Evolutionary conservation across 768 basidiomycete species (phyloP), one percentile per base, ranked within the genome.

Genomic region (Pholiota molesta): DNA sequence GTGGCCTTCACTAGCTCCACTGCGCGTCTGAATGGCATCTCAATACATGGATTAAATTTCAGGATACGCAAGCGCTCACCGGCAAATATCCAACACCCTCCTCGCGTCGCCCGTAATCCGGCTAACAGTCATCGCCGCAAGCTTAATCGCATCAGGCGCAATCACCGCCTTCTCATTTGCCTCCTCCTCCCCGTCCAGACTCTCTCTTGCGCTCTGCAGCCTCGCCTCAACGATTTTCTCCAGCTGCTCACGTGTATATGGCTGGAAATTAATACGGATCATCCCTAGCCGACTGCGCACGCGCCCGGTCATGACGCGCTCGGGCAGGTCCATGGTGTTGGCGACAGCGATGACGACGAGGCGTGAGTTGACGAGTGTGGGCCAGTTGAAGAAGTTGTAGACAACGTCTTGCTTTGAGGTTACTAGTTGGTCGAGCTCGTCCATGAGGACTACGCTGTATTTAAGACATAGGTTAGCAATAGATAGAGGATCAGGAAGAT

Each of bases 381-480:
- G 97, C 97, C 97, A 99, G 72, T 99, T 99, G 83, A 99, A 99
- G 77, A 99, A 99, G 71, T 98, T 98, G 77, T 99, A 99, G 21
- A 99, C 92, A 10, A 99, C 97, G 61, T 99, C 97, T 73, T 99
- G 97, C 72, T 97, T 97, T 17, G 91, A 81, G 1, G 97, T 99
- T 67, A 99, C 87, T 29, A 99, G 83, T 73, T 99, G 97, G 75
- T 99, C 97, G 5, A 99, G 83, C 75, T 99, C 97, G 73, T 99
- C 97, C 94, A 99, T 99, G 16, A 99, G 80, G 5, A 99, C 95
- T 5, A 99, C 91, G 60, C 95, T 98, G 65, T n/a, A 37, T 26
- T n/a, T n/a, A 21, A 14, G 13, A 11, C 52, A 55, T 40, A 23
- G 55, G 61, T 14, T 49, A 53, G 37, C 59, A 11, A 4, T 9